A percentile compares a stretch with the other conserved stretches of the same genome.
These are phyloP conservation scores for Chamaecyparis obtusa DNA, from an alignment of 75 land plant species.

Conservation along the genomic window DNA sequence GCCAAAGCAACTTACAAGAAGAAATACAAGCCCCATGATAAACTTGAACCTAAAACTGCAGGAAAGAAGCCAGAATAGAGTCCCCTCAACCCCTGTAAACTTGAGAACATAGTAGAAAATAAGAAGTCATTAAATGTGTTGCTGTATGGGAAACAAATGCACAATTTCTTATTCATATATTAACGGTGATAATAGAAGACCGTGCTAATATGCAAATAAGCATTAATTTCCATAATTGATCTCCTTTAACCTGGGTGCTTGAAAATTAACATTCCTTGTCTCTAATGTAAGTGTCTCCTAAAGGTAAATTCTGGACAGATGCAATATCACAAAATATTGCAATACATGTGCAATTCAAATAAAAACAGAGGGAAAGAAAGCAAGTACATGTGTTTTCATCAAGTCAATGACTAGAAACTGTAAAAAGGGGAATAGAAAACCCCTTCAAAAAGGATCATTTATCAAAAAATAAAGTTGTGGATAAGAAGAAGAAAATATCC, in stretches of 20 bases:
- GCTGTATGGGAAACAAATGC: neutral
- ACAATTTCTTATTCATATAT: neutral
- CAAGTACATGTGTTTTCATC: neutral
- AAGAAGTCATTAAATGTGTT: neutral
- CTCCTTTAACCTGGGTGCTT: conserved; percentile 1
- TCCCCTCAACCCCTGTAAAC: conserved; percentile 82
- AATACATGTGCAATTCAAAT: neutral
- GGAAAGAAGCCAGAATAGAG: conserved; percentile 91
- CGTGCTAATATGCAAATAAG: neutral
- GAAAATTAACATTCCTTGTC: neutral
- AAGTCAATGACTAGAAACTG: neutral
- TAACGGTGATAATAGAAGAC: neutral
- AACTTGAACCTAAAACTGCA: conserved; percentile 82
- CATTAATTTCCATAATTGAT: neutral
- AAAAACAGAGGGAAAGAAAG: neutral
- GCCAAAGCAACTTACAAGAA: conserved; percentile 68
- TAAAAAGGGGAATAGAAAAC: neutral
- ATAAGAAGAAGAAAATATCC: neutral
- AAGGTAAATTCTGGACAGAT: neutral
- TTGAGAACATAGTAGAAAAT: neutral
- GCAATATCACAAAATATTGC: neutral
- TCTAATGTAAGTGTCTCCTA: neutral
- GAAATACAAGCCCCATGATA: conserved; percentile 97
- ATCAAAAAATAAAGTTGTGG: neutral
- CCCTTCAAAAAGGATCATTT: neutral